Conservation (phyloP, 2,329 filamentous ascomycete genomes). For the Pezicula rhizophila region DNA sequence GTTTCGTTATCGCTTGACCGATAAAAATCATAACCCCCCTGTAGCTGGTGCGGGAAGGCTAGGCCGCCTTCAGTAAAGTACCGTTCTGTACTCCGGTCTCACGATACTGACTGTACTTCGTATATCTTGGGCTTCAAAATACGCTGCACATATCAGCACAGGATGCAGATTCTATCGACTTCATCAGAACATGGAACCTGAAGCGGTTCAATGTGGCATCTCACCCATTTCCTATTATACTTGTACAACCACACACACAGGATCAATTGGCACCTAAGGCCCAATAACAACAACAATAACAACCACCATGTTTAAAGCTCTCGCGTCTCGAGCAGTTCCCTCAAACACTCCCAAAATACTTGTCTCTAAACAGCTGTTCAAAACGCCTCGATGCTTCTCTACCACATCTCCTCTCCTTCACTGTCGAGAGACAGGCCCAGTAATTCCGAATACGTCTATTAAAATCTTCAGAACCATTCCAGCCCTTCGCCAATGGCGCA, state of each 20-base stretch:
- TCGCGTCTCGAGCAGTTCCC: not conserved
- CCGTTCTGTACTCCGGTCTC: no score
- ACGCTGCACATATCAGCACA: constrained; percentile 26
- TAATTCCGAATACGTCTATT: constrained; percentile 51
- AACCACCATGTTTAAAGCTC: constrained; percentile 3
- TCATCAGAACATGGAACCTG: constrained; percentile 19
- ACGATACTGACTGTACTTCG: not conserved
- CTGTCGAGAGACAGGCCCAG: constrained; percentile 12
- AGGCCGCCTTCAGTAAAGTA: constrained; percentile 3
- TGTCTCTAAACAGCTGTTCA: constrained; percentile 1
- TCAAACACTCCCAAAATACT: not conserved
- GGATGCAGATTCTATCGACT: constrained; percentile 12
- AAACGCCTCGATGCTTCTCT: constrained; percentile 10
- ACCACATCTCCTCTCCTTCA: constrained; percentile 5
- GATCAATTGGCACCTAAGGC: constrained; percentile 4
- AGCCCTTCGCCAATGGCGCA: constrained; percentile 64
- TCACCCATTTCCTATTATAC: not conserved
- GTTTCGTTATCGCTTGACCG: constrained; percentile 15
- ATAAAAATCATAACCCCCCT: constrained; percentile 5
- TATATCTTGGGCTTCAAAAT: constrained; percentile 19
- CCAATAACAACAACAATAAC: no score
- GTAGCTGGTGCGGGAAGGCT: constrained; percentile 14
- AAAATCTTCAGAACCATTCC: constrained; percentile 72
- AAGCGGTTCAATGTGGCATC: constrained; percentile 7
- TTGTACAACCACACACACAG: not conserved